Conservation (phyloP, 495 filamentous ascomycete genomes). For the Parathielavia appendiculata region DNA sequence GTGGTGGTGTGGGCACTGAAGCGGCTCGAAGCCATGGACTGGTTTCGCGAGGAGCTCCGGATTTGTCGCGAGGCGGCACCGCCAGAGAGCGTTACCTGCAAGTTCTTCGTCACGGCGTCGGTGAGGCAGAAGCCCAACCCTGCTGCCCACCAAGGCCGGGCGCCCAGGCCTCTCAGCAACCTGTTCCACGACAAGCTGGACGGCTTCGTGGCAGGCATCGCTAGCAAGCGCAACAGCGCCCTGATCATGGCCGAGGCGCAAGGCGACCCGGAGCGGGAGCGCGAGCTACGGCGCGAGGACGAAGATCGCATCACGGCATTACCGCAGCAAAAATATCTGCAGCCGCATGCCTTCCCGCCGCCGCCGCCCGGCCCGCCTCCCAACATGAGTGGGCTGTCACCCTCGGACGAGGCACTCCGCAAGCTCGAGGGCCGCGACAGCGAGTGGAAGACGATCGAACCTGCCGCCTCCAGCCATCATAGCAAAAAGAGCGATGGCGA, state of each 20-base stretch:
- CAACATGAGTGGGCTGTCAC: slow-evolving; percentile 31
- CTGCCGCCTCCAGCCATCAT: slow-evolving; percentile 2
- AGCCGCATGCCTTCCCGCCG: slow-evolving; percentile 44
- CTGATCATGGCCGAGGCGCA: slow-evolving; percentile 73
- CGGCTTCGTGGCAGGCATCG: slow-evolving; percentile 72
- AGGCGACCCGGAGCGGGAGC: slow-evolving; percentile 71
- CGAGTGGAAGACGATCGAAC: slow-evolving; percentile 8
- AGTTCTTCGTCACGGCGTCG: slow-evolving; percentile 83
- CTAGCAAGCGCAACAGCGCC: slow-evolving; percentile 74
- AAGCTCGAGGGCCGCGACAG: slow-evolving; percentile 40
- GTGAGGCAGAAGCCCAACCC: slow-evolving; percentile 46
- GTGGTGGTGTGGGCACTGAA: slow-evolving; percentile 90
- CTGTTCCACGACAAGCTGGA: slow-evolving; percentile 78
- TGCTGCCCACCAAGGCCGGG: slow-evolving; percentile 40
- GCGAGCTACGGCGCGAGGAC: slow-evolving; percentile 76
- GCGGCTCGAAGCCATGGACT: slow-evolving; percentile 86
- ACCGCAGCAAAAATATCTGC: slow-evolving; percentile 57
- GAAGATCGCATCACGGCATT: slow-evolving; percentile 79
- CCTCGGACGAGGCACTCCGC: slow-evolving; percentile 41
- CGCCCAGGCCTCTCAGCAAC: slow-evolving; percentile 58
- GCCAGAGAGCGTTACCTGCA: slow-evolving; percentile 77
- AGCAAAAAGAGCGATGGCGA: slow-evolving; percentile 37
- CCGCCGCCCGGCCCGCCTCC: slow-evolving; percentile 42
- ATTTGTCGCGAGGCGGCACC: slow-evolving; percentile 84
- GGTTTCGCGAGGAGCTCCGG: slow-evolving; percentile 92